phyloP scores from a whole-genome alignment of 2,329 filamentous ascomycete species.

The Parafenestella ontariensis region DNA sequence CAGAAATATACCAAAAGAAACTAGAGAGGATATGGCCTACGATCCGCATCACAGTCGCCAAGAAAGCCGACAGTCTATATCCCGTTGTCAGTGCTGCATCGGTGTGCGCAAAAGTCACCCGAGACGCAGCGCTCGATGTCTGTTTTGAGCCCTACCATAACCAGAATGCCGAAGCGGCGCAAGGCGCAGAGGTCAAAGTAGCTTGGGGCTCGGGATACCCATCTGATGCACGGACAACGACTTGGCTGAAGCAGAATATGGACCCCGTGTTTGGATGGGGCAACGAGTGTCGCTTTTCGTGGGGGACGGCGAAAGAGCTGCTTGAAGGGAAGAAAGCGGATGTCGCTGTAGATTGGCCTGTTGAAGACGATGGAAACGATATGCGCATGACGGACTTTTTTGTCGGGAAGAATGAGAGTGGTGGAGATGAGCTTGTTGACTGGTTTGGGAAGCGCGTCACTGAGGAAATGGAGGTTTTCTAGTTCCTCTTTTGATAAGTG shows the following conservation, averaged over 20 bases:
- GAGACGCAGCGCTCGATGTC: conserved; percentile 86
- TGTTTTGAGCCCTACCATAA: conserved; percentile 66
- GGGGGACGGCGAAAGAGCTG: conserved; percentile 94
- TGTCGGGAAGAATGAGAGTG: conserved; percentile 53
- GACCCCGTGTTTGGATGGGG: conserved; percentile 97
- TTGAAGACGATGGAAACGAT: conserved; percentile 72
- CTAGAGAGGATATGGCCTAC: conserved; percentile 85
- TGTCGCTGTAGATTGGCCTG: conserved; percentile 84
- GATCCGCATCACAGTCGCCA: conserved; percentile 57
- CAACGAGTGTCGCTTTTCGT: conserved; percentile 89
- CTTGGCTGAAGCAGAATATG: conserved; percentile 86
- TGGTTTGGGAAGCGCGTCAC: conserved; percentile 84
- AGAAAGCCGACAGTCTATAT: conserved; percentile 90
- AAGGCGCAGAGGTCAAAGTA: conserved; percentile 47
- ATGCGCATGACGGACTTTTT: conserved; percentile 81
- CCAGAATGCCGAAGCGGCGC: conserved; percentile 32
- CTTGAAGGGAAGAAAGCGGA: conserved; percentile 75
- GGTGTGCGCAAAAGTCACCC: conserved; percentile 94
- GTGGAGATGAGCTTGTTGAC: conserved; percentile 71
- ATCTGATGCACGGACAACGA: conserved; percentile 78
- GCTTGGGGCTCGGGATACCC: conserved; percentile 95
- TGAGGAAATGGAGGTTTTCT: conserved; percentile 77
- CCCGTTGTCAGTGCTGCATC: conserved; percentile 92
- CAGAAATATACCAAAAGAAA: conserved; percentile 81
- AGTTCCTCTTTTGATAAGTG: conserved; percentile 4